Evolutionary conservation across 2,329 filamentous ascomycete genomes (phyloP), one percentile per base, ranked within the genome.

Genomic region (Fusarium sp.): DNA sequence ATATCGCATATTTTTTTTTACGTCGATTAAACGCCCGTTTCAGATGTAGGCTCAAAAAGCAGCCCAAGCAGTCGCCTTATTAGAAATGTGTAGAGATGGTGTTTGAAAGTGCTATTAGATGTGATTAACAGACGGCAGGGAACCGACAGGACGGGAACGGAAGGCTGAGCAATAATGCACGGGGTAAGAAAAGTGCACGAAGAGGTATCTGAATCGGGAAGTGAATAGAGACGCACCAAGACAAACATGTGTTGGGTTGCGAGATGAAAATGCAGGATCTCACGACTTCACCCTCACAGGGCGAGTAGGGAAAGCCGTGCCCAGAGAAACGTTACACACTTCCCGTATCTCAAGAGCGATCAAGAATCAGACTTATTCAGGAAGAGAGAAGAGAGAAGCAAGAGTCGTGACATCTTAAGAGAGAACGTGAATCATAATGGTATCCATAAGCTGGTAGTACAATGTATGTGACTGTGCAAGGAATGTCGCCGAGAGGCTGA

Each of bases 251-350:
- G 24, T 26, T 42, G 33, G 22, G 20, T 70, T 58, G 48, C 33
- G 56, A 31, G 24, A 31, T 38, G 35, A 31, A 22, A 31, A n/a
- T 10, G 36, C 6, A 33, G 44, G 17, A 20, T 65, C 48, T 38
- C 35, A 48, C 31, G 24, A 15, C 18, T 22, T 28, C 14, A 22
- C 15, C n/a, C 14, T 56, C 31, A 33, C 51, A 44, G 66, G 66
- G 39, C 42, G 26, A 47, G 26, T 8, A 17, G 31, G 20, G n/a
- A 31, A 24, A 22, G 26, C 31, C 6, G 26, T 33, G 28, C 28
- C 28, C 60, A 26, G n/a, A 33, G 3, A 18, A 54, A 54, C 36
- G 67, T 70, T 54, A 59, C 67, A 70, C 67, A 36, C n/a, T 54
- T 39, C 31, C 22, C 42, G 41, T 54, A 38, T 47, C 17, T 26